Evolutionary conservation across 495 filamentous ascomycete genomes (phyloP).

Genomic region (Diplogelasinospora grovesii): DNA sequence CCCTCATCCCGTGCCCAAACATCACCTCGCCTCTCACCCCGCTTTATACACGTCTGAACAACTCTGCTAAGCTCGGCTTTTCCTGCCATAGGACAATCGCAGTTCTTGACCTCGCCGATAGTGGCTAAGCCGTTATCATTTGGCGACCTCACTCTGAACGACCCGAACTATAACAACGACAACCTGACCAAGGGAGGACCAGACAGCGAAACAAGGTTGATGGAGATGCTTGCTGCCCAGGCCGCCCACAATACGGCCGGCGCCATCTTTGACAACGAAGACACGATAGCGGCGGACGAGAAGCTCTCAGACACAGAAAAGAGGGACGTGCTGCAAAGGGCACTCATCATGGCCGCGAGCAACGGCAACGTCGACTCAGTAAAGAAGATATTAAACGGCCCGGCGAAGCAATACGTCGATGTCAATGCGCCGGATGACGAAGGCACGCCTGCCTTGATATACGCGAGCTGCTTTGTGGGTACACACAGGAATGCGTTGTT

Average conservation of each 20-base stretch:
- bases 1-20: conserved; percentile 9
- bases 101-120: conserved; percentile 82
- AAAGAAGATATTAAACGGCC: conserved; percentile 65
- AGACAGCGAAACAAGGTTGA: conserved; percentile 78
- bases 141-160: conserved; percentile 71
- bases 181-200: conserved; percentile 51
- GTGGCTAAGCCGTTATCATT: conserved; percentile 77
- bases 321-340: conserved; percentile 71
- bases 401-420: conserved; percentile 71
- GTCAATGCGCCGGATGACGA: conserved; percentile 90
- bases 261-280: conserved; percentile 66
- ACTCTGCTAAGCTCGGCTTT: conserved; percentile 17
- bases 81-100: conserved; percentile 70
- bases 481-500: neutral
- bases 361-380: conserved; percentile 89
- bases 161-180: conserved; percentile 61
- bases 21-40: conserved; percentile 7
- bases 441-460: conserved; percentile 89
- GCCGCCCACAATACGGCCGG: conserved; percentile 76
- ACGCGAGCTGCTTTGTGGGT: conserved; percentile 96
- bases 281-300: conserved; percentile 65
- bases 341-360: conserved; percentile 90
- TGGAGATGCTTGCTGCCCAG: conserved; percentile 95
- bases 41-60: too few relatives aligned
- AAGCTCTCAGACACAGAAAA: conserved; percentile 73